Evolutionary conservation across 805 yeast species (phyloP), one percentile per base, ranked within the genome.

Genomic region (Saturnispora ahearnii): DNA sequence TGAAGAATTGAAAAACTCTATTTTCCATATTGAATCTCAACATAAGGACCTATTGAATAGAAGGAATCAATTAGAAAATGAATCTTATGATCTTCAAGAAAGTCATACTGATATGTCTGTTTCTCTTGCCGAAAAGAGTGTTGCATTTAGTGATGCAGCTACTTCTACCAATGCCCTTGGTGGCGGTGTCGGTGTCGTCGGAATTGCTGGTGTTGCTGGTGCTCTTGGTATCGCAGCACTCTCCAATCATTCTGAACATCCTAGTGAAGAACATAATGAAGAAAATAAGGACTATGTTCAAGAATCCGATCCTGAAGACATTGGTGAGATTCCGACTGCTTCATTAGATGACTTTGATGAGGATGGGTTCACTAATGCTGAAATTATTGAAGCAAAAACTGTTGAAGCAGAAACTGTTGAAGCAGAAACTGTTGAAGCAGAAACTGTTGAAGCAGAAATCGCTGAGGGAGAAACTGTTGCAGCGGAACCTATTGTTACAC

Each of bases 61-160:
- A 34, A 54, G 59, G n/a, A 51, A 51, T 9, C 50, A 53, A 21
- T 46, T 67, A 18, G 64, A 64, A 22, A 65, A 76, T 21, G 77
- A 76, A 44, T 70, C 72, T 21, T 61, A 65, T 18, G 70, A 69
- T 31, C 60, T 77, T n/a, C 70, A 70, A 55, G 66, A 63, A 24
- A 47, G 52, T 38, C 63, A 65, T 45, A 63, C 63, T 9, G 61
- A 62, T 41, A 51, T 61, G 46, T 62, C 67, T 34, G 60, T 64
- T 10, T 61, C 65, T 41, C 58, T 60, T 49, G 66, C 65, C 4
- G 63, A 62, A 41, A 65, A 63, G 48, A 62, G 61, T 44, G 53
- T 66, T 51, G 55, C 58, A 11, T 64, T 57, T 43, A 58, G 62
- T 46, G 56, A 60, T 28, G 62, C 64, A 9, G 55, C 64, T 38